Evolutionary conservation across 768 basidiomycete species (phyloP).

Genomic region (Cantharellus cinnabarinus): DNA sequence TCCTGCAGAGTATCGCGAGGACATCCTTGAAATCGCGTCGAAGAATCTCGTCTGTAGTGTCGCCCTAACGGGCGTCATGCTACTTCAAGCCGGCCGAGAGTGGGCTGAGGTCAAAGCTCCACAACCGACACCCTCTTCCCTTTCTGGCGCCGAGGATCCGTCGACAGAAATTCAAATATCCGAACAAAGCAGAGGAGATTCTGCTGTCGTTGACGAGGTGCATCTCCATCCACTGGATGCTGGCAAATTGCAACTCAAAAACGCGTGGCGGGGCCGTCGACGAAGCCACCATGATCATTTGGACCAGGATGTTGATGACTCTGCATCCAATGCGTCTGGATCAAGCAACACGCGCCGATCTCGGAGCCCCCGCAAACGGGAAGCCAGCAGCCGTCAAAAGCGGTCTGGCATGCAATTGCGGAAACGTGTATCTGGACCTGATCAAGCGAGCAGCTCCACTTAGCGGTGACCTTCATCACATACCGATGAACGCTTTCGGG

Average conservation of each 20-base stretch:
- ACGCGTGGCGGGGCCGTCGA: neutral
- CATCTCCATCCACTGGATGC: no score
- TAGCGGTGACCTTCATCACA: no score
- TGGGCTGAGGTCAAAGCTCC: slow-evolving; percentile 60
- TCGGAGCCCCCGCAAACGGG: neutral
- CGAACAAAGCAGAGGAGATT: neutral
- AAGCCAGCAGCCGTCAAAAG: neutral
- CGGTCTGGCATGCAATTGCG: neutral
- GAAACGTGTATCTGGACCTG: neutral
- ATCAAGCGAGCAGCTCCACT: neutral
- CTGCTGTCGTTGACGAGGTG: neutral
- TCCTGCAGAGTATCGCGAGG: neutral
- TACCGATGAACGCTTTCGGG: no score
- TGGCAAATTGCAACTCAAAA: no score
- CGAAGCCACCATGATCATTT: neutral
- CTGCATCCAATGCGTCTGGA: neutral
- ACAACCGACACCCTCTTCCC: neutral
- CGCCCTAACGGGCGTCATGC: slow-evolving; percentile 68
- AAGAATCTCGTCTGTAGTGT: slow-evolving; percentile 74
- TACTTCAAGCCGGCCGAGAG: slow-evolving; percentile 63
- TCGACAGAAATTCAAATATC: neutral
- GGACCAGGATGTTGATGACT: neutral
- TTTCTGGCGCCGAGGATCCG: neutral
- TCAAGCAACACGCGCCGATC: neutral
- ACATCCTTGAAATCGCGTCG: slow-evolving; percentile 26